Percentiles rank a stretch among this genome's conserved stretches.
phyloP scores from a whole-genome alignment of 345 rosid genomes.

The Chamaenerion angustifolium region DNA sequence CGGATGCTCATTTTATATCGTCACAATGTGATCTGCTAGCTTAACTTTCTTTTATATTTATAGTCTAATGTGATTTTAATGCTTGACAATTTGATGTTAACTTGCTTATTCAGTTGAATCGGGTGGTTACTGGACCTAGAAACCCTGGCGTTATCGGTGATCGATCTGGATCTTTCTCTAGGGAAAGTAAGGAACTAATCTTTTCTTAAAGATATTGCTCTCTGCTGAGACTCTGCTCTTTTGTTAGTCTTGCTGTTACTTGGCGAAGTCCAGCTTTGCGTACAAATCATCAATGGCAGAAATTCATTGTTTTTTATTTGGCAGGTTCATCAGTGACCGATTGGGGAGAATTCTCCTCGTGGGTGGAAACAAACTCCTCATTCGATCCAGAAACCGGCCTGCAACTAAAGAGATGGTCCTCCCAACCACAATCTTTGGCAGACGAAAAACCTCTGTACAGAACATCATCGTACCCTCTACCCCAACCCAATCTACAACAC shows the following conservation, averaged over 20 bases:
- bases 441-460: conserved; percentile 63
- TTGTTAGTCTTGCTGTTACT: too few relatives aligned
- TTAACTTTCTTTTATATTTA: conserved; percentile 1
- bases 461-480: conserved; percentile 78
- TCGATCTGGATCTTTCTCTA: conserved; percentile 86
- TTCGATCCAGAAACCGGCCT: conserved; percentile 38
- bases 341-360: conserved; percentile 60
- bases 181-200: conserved; percentile 74
- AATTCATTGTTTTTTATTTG: neutral
- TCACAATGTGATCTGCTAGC: neutral
- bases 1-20: neutral
- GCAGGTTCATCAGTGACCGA: conserved; percentile 89
- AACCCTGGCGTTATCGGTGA: conserved; percentile 93
- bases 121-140: conserved; percentile 87
- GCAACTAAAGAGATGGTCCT: conserved; percentile 74
- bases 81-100: too few relatives aligned
- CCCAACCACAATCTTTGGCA: conserved; percentile 45
- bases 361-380: conserved; percentile 60
- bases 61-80: too few relatives aligned
- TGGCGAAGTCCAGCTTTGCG: too few relatives aligned
- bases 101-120: conserved; percentile 50
- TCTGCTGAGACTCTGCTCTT: too few relatives aligned
- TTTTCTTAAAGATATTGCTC: neutral
- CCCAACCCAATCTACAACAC: conserved; percentile 53
- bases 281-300: too few relatives aligned